Percentiles rank a stretch among this genome's conserved stretches.
These are phyloP conservation scores for Malania oleifera DNA, from an alignment of 164 flowering plant species.

Conservation along the genomic window DNA sequence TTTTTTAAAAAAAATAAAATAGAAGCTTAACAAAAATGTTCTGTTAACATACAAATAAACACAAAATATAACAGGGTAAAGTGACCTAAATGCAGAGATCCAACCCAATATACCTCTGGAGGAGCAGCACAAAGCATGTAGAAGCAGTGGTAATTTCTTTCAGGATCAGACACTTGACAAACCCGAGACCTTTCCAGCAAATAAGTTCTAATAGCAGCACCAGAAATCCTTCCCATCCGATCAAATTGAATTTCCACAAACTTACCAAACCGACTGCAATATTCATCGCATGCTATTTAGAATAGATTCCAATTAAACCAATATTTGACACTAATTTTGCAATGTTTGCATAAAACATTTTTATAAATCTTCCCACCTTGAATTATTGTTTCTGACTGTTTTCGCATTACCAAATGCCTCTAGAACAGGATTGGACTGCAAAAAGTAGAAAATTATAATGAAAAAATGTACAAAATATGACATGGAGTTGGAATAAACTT, in stretches of 20 bases:
- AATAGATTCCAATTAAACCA: too few species aligned
- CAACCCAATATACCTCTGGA: conserved; percentile 69
- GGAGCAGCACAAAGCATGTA: conserved; percentile 99
- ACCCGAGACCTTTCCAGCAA: conserved; percentile 97
- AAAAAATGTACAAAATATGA: neutral
- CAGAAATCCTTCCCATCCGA: conserved; percentile 77
- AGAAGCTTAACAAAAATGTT: too few species aligned
- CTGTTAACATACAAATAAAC: too few species aligned
- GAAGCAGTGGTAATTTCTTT: conserved; percentile 98
- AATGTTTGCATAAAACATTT: too few species aligned
- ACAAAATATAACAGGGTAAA: too few species aligned
- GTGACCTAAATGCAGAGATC: too few species aligned
- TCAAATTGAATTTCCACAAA: conserved; percentile 99
- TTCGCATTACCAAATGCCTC: conserved; percentile 99
- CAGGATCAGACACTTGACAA: conserved; percentile 96
- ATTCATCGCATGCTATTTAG: neutral
- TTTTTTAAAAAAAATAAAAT: too few species aligned
- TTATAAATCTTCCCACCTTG: too few species aligned
- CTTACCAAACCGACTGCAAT: conserved; percentile 95
- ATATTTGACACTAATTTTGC: too few species aligned
- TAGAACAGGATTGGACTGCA: conserved; percentile 97
- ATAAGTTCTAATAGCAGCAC: conserved; percentile 98
- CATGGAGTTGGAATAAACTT: neutral
- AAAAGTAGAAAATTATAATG: conserved; percentile 18
- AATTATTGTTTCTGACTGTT: conserved; percentile 96